Percentiles rank a stretch among this genome's conserved stretches.
Evolutionary conservation across 345 rosid species (phyloP).

Genomic region (Isatis tinctoria): DNA sequence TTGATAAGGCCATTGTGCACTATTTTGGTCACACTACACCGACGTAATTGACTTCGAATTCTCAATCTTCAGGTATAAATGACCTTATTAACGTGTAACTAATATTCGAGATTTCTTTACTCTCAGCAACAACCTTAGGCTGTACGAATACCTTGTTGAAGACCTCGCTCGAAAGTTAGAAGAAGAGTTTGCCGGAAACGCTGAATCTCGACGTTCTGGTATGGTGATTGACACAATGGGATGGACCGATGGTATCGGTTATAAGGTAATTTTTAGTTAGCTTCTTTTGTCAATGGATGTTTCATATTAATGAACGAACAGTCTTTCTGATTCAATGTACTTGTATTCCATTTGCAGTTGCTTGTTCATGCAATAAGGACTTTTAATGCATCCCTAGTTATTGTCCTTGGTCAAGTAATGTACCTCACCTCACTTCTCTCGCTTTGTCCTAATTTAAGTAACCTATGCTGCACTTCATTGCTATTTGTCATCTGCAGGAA

Average conservation of each 20-base stretch:
- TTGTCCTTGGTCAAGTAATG: slow-evolving; percentile 23
- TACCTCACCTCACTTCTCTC: background rate
- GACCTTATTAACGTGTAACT: background rate
- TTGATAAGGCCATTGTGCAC: slow-evolving; percentile 70
- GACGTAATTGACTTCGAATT: slow-evolving; percentile 32
- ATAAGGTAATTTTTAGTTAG: slow-evolving; percentile 41
- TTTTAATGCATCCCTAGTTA: slow-evolving; percentile 3
- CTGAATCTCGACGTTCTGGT: slow-evolving; percentile 61
- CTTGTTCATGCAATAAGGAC: slow-evolving; percentile 17
- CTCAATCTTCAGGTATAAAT: background rate
- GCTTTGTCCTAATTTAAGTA: background rate
- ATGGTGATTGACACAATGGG: slow-evolving; percentile 93
- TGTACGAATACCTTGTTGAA: slow-evolving; percentile 61
- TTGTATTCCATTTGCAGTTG: background rate
- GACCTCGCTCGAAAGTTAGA: slow-evolving; percentile 69
- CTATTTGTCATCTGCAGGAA: slow-evolving; percentile 2
- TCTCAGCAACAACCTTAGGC: slow-evolving; percentile 56
- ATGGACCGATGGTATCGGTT: slow-evolving; percentile 74
- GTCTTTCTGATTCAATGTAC: too few relatives aligned
- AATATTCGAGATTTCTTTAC: background rate
- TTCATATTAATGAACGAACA: too few relatives aligned
- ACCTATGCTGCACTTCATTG: background rate
- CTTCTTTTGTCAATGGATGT: background rate
- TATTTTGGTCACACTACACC: slow-evolving; percentile 70
- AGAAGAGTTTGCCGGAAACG: slow-evolving; percentile 51